A percentile compares a stretch with the other conserved stretches of the same genome.
Evolutionary conservation across 2,329 filamentous ascomycete species (phyloP).

Genomic region (Calonectria hawksworthii): DNA sequence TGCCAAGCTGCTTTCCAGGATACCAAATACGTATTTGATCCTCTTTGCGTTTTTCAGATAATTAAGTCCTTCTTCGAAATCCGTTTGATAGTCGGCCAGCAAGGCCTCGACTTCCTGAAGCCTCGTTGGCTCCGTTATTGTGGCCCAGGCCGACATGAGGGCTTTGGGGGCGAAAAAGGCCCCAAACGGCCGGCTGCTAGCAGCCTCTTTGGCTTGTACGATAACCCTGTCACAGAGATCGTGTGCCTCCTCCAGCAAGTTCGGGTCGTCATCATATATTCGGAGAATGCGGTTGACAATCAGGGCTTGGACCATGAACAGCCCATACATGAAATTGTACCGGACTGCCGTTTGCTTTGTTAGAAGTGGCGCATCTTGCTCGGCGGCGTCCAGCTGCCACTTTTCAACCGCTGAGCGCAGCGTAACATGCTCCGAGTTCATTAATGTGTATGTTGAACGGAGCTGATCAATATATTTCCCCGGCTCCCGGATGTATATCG

Average conservation of each 20-base stretch:
- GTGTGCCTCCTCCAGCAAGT: neutral
- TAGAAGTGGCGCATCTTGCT: neutral
- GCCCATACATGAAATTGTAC: constrained; percentile 11
- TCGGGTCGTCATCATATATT: neutral
- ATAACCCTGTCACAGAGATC: neutral
- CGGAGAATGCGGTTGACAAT: constrained; percentile 15
- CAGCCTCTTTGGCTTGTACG: neutral
- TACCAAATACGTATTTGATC: neutral
- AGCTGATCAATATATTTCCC: neutral
- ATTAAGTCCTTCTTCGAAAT: neutral
- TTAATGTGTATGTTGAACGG: neutral
- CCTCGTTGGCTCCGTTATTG: neutral
- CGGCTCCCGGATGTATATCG: neutral
- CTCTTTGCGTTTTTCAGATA: neutral
- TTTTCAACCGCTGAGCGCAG: neutral
- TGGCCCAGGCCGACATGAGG: constrained; percentile 10
- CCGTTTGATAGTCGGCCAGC: neutral
- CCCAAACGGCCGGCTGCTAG: neutral
- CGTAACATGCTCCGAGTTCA: neutral
- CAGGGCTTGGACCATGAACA: constrained; percentile 10
- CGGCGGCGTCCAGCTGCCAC: neutral
- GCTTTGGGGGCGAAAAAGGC: constrained; percentile 12
- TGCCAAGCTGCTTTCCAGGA: neutral
- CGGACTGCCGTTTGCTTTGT: neutral
- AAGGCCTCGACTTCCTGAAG: neutral